phyloP scores from a whole-genome alignment of 2,329 filamentous ascomycete species.

The Sarocladium kiliense region DNA sequence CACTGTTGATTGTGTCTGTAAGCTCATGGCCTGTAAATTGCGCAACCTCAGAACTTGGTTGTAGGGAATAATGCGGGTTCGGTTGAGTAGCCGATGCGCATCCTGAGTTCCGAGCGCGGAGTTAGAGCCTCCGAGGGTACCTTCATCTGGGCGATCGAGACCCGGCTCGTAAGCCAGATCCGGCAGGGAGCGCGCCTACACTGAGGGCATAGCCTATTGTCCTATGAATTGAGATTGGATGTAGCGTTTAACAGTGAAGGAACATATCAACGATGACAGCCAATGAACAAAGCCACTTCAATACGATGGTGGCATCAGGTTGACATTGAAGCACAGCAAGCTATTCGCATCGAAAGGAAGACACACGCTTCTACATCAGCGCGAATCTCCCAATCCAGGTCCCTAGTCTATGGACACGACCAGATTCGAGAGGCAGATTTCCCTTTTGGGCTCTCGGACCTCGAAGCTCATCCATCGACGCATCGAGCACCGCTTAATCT shows the following conservation, averaged over 20 bases:
- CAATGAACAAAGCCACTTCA: too few relatives aligned
- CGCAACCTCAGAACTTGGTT: too few relatives aligned
- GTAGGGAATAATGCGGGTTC: too few relatives aligned
- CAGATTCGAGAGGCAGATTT: background rate
- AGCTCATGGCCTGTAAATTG: too few relatives aligned
- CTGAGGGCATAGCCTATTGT: background rate
- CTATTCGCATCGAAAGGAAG: too few relatives aligned
- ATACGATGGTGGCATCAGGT: too few relatives aligned
- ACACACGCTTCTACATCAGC: too few relatives aligned
- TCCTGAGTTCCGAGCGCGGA: background rate
- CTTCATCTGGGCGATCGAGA: background rate
- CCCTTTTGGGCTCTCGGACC: slow-evolving; percentile 1
- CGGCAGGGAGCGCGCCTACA: background rate
- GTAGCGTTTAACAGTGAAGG: too few relatives aligned
- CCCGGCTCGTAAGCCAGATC: background rate
- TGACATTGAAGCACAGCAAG: too few relatives aligned
- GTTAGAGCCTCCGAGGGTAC: background rate
- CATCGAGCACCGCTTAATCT: slow-evolving; percentile 2
- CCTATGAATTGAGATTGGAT: background rate
- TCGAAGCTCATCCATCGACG: background rate
- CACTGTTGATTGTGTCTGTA: too few relatives aligned
- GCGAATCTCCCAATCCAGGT: background rate
- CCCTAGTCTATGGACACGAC: background rate
- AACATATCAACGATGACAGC: too few relatives aligned
- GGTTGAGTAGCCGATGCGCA: background rate